Conservation (phyloP, 1,139 yeast genomes). For the Nakaseomyces glabratus region DNA sequence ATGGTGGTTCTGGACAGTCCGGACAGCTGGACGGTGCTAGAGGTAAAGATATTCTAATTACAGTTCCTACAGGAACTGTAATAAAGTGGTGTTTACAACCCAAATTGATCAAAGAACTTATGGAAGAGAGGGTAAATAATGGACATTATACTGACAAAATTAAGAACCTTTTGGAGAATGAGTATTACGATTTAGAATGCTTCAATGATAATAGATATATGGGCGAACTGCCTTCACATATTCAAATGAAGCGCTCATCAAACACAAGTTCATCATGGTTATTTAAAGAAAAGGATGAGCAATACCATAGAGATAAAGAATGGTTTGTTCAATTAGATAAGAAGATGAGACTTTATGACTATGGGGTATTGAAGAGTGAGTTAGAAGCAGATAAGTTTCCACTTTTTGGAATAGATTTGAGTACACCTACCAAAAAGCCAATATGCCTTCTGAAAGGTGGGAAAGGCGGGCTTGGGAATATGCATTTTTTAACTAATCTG, state of each 20-base stretch:
- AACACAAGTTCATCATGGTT: conserved; percentile 83
- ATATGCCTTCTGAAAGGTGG: conserved; percentile 75
- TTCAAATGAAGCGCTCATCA: conserved; percentile 52
- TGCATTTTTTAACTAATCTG: conserved; percentile 79
- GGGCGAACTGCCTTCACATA: conserved; percentile 31
- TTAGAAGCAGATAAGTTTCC: conserved; percentile 62
- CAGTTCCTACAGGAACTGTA: conserved; percentile 87
- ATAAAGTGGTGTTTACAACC: conserved; percentile 84
- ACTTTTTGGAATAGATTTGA: conserved; percentile 65
- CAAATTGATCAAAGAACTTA: conserved; percentile 31
- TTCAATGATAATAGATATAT: conserved; percentile 18
- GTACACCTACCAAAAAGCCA: conserved; percentile 56
- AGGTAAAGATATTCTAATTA: conserved; percentile 70
- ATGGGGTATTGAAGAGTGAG: conserved; percentile 53
- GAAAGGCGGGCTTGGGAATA: conserved; percentile 88
- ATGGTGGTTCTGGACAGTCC: conserved; percentile 64
- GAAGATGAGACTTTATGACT: conserved; percentile 57
- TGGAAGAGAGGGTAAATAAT: conserved; percentile 12
- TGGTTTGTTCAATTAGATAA: conserved; percentile 58
- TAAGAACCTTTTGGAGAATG: conserved; percentile 16
- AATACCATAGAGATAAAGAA: conserved; percentile 52
- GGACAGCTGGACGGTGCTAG: conserved; percentile 75
- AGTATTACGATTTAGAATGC: conserved; percentile 20
- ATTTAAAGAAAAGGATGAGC: conserved; percentile 66
- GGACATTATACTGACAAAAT: conserved; percentile 11